Base-by-base conservation (phyloP, 192 early-diverging fungal genomes). In the Piromyces finnis region DNA sequence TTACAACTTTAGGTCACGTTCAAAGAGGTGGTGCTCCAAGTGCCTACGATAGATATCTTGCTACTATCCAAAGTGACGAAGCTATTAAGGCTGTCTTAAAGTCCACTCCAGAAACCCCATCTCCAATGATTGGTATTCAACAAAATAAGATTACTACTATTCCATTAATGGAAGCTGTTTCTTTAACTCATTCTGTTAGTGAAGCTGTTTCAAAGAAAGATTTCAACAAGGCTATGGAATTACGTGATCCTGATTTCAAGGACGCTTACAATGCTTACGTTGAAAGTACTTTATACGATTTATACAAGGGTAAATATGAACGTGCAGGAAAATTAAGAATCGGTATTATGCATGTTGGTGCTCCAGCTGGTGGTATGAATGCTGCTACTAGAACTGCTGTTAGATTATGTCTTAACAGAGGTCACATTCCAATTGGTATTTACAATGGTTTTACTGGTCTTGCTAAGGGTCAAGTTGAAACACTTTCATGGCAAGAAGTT, bases 351-450 rank as follows among this genome's bases (percentile, higher is more conserved):
- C 96, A 97, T 82, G 90, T 94, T 26, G 97, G 97, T 78, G 97
- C 97, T 28, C 97, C 97, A 27, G 97, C 97, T 18, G 95, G 95
- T 77, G 97, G 97, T 39, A 97, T 97, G 95, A 99, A 97, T 85
- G 91, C 96, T 35, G 97, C 97, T 3, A 97, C 96, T 5, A 91
- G 96, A 30, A 91, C 91, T 18, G 93, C 92, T 2, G 95, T 93
- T 35, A 91, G 95, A 27, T 89, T 93, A 36, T 93, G 93, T 51
- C 87, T 94, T 59, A 95, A 95, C 86, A 92, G 92, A 79, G 97
- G 97, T 0, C 95, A 97, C 82, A 90, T 86, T 0, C 91, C 94
- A 17, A 84, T 99, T 81, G 97, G 87, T 68, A 94, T 99, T 82
- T 88, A 90, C 84, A 99, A 99, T 84, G 95, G 97, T 17, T 97